phyloP scores from a whole-genome alignment of 2,329 filamentous ascomycete genomes.

The Aspergillus brasiliensis region DNA sequence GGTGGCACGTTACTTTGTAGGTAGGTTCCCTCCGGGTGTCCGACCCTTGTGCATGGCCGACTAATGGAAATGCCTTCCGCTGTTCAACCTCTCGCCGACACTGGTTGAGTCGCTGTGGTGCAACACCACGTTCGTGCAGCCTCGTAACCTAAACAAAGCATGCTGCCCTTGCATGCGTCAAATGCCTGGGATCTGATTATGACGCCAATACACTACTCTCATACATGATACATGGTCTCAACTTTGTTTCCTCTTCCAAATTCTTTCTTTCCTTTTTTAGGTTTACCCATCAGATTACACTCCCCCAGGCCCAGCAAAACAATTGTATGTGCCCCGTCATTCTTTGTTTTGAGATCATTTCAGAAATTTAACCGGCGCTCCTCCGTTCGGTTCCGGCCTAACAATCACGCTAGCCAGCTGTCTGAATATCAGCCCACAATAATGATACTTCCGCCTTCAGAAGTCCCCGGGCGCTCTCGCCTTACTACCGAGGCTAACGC shows the following conservation, averaged over 20 bases:
- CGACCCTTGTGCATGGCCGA: not conserved
- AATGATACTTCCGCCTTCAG: not conserved
- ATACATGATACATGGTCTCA: not conserved
- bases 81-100: not conserved
- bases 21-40: not conserved
- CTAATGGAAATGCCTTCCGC: conserved; percentile 6
- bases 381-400: not conserved
- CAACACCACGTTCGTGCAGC: not conserved
- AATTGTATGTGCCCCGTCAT: not conserved
- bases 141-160: not conserved
- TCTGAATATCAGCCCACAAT: not conserved
- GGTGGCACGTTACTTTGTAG: not conserved
- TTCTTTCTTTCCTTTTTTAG: not conserved
- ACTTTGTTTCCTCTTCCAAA: not conserved
- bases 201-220: not conserved
- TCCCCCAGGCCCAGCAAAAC: not conserved
- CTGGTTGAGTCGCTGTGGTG: not conserved
- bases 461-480: not conserved
- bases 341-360: not conserved
- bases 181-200: not conserved
- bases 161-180: not conserved
- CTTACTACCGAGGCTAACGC: conserved; percentile 8
- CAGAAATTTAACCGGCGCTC: not conserved
- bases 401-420: not conserved
- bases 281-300: no score